Conservation (phyloP, 2,329 filamentous ascomycete genomes). For the Cercospora beticola region DNA sequence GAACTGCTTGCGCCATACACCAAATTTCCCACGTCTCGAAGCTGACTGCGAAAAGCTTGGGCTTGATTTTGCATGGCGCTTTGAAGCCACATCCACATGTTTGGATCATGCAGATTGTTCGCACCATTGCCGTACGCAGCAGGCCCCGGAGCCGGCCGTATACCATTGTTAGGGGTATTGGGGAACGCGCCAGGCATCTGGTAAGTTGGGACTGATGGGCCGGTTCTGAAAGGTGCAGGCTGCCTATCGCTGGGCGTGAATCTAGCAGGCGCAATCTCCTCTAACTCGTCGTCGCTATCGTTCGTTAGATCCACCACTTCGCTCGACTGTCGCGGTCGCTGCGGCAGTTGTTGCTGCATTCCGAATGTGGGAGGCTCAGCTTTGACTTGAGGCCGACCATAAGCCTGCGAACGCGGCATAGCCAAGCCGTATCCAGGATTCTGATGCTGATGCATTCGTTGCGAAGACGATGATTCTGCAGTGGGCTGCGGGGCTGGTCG, state of each 20-base stretch:
- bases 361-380: background rate
- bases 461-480: constrained; percentile 18
- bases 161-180: constrained; percentile 1
- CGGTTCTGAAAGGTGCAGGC: background rate
- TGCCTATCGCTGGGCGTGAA: constrained; percentile 28
- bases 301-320: constrained; percentile 37
- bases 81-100: background rate
- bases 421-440: background rate
- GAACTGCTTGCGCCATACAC: constrained; percentile 21
- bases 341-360: constrained; percentile 17
- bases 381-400: constrained; percentile 17
- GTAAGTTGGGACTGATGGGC: background rate
- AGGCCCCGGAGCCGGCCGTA: background rate
- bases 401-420: background rate
- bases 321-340: constrained; percentile 18
- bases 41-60: background rate
- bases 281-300: constrained; percentile 34
- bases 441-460: background rate
- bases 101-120: background rate
- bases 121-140: background rate
- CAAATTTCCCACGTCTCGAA: constrained; percentile 16
- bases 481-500: constrained; percentile 26
- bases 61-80: background rate
- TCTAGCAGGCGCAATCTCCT: constrained; percentile 28
- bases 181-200: constrained; percentile 32